phyloP scores from a whole-genome alignment of 2,329 filamentous ascomycete species.

The Biscogniauxia sp. region DNA sequence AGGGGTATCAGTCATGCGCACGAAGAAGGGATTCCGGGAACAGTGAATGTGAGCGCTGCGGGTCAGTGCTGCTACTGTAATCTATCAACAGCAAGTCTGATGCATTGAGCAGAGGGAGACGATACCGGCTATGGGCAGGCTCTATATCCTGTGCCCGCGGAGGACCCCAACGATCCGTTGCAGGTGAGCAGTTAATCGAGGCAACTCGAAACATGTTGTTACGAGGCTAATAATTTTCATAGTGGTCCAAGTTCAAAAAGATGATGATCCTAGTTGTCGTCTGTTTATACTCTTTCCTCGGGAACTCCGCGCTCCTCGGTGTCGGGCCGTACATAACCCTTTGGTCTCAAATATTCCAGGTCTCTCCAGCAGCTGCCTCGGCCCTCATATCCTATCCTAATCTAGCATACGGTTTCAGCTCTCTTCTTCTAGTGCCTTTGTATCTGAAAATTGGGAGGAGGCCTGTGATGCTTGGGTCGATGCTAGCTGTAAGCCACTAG shows the following conservation, averaged over 20 bases:
- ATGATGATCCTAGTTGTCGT: conserved; percentile 53
- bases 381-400: conserved; percentile 60
- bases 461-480: conserved; percentile 41
- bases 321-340: conserved; percentile 58
- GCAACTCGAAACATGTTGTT: no score
- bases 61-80: conserved; percentile 20
- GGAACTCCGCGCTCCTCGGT: conserved; percentile 54
- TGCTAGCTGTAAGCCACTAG: conserved; percentile 32
- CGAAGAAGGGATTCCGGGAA: conserved; percentile 55
- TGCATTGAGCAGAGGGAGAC: conserved; percentile 46
- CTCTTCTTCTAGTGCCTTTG: conserved; percentile 53
- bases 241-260: conserved; percentile 57
- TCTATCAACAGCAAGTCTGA: neutral
- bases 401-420: conserved; percentile 57
- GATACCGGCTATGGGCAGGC: conserved; percentile 60
- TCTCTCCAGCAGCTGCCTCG: conserved; percentile 50
- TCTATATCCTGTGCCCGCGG: conserved; percentile 57
- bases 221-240: neutral
- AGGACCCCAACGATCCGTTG: conserved; percentile 60
- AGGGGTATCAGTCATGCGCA: conserved; percentile 43
- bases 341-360: conserved; percentile 50
- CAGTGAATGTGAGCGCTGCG: conserved; percentile 47
- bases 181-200: conserved; percentile 34
- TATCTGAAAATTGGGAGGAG: conserved; percentile 51
- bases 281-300: conserved; percentile 56